Evolutionary conservation across 2,329 filamentous ascomycete genomes (phyloP).

Genomic region (Byssoonygena ceratinophila): DNA sequence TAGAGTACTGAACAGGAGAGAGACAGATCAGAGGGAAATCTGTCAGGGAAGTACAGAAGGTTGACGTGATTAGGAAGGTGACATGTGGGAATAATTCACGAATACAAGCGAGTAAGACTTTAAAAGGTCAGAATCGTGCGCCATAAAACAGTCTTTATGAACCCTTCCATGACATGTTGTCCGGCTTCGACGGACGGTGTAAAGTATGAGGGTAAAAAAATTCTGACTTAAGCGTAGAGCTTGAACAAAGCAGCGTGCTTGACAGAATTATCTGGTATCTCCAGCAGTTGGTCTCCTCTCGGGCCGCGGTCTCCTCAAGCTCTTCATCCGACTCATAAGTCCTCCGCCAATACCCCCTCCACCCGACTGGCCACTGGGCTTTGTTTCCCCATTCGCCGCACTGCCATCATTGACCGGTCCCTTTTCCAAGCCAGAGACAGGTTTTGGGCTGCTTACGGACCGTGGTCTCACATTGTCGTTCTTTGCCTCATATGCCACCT

Average conservation of each 20-base stretch:
- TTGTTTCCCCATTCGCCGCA: conserved; percentile 7
- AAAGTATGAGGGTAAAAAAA: not conserved
- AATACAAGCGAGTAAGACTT: not conserved
- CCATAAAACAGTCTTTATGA: not conserved
- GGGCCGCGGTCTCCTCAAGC: conserved; percentile 16
- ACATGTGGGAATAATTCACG: not conserved
- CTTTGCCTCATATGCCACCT: conserved; percentile 36
- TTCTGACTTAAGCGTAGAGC: not conserved
- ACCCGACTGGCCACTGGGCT: conserved; percentile 2
- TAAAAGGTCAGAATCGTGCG: not conserved
- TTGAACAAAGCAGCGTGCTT: not conserved
- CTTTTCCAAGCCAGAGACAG: conserved; percentile 38
- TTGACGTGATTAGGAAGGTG: not conserved
- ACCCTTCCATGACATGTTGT: not conserved
- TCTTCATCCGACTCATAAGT: conserved; percentile 19
- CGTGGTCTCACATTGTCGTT: conserved; percentile 27
- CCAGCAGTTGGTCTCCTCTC: conserved; percentile 10
- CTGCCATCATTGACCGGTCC: conserved; percentile 25
- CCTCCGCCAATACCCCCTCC: conserved; percentile 12
- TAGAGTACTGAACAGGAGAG: not conserved
- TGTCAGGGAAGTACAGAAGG: not conserved
- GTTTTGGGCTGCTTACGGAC: conserved; percentile 51
- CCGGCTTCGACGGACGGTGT: not conserved
- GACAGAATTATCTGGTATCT: not conserved
- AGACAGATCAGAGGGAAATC: not conserved